phyloP scores from a whole-genome alignment of 2,329 filamentous ascomycete genomes.

The Cytospora schulzeri region DNA sequence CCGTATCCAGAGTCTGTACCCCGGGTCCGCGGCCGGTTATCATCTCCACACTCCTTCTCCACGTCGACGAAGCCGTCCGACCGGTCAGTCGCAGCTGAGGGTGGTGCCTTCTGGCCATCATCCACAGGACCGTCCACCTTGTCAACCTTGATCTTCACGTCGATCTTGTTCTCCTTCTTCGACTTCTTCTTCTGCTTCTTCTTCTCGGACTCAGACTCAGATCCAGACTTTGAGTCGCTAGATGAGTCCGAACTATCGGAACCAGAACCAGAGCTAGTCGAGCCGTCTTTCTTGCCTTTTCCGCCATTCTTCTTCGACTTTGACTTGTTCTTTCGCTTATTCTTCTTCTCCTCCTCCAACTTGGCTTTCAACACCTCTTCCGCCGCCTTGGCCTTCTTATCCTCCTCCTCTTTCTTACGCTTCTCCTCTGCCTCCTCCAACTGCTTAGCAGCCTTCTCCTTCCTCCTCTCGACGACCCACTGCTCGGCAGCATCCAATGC shows the following conservation, averaged over 20 bases:
- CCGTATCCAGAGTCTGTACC: conserved; percentile 33
- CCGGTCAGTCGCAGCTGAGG: conserved; percentile 10
- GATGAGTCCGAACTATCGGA: conserved; percentile 19
- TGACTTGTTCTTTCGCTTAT: conserved; percentile 32
- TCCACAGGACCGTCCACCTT: conserved; percentile 2
- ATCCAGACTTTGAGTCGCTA: conserved; percentile 22
- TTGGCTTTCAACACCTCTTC: conserved; percentile 34
- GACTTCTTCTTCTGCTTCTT: conserved; percentile 30
- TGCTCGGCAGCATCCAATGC: conserved; percentile 50
- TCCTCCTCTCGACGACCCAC: conserved; percentile 54
- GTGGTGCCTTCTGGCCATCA: background rate
- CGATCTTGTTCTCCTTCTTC: conserved; percentile 23
- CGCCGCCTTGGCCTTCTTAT: conserved; percentile 39
- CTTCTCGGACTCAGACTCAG: conserved; percentile 28
- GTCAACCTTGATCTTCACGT: conserved; percentile 13
- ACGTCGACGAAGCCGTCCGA: conserved; percentile 29
- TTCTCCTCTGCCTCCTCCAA: conserved; percentile 46
- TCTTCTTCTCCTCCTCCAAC: conserved; percentile 34
- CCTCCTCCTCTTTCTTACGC: conserved; percentile 42
- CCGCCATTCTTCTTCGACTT: conserved; percentile 14
- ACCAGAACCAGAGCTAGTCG: conserved; percentile 19
- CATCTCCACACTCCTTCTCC: conserved; percentile 23
- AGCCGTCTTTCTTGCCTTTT: conserved; percentile 24
- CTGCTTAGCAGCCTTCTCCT: conserved; percentile 51
- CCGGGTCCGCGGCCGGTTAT: conserved; percentile 22